These are phyloP conservation scores for Prunus kanzakura DNA, from an alignment of 306 rosid species.

Conservation along the genomic window DNA sequence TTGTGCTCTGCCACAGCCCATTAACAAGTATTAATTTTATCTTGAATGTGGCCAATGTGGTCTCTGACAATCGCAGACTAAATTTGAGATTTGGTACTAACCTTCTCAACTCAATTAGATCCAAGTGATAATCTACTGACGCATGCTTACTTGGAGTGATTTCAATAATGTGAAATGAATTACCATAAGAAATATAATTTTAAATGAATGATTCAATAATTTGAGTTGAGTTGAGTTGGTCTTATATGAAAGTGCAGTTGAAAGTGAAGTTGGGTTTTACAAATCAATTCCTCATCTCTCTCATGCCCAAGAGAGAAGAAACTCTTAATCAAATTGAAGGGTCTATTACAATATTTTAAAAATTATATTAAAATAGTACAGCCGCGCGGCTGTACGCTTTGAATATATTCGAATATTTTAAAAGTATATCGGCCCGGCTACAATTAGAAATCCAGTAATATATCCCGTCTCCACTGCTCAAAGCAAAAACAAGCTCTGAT, in stretches of 20 bases:
- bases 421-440: too few relatives aligned
- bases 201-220: background rate
- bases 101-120: constrained; percentile 10
- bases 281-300: background rate
- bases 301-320: background rate
- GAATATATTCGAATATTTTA: too few relatives aligned
- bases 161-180: background rate
- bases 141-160: background rate
- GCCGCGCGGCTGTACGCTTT: too few relatives aligned
- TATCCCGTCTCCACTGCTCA: too few relatives aligned
- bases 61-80: constrained; percentile 1
- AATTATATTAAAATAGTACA: too few relatives aligned
- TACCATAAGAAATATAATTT: background rate
- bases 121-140: background rate
- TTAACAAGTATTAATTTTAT: too few relatives aligned
- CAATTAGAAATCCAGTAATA: too few relatives aligned
- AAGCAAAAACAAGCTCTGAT: too few relatives aligned
- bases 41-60: background rate
- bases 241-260: background rate
- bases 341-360: background rate
- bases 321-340: background rate
- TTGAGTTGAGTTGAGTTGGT: background rate
- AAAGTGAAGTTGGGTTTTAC: constrained; percentile 13
- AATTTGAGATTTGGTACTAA: constrained; percentile 2
- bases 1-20: too few relatives aligned